A percentile compares a stretch with the other conserved stretches of the same genome.
Conservation (phyloP, 129 eudicot species). For the Logfia minima region DNA sequence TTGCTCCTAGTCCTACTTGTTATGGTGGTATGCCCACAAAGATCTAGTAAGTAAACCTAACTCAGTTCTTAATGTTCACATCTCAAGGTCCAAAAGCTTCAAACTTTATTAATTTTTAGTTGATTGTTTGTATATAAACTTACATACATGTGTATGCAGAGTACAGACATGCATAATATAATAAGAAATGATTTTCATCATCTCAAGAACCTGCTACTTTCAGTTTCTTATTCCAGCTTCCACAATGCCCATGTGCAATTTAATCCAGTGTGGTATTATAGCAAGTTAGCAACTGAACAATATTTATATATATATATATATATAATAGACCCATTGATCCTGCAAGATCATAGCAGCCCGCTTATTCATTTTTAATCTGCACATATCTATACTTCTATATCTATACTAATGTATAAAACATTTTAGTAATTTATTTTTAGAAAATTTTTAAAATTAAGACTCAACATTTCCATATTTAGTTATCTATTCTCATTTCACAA, state of each 20-base stretch:
- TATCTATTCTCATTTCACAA: too few relatives aligned
- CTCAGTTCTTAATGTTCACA: conserved; percentile 23
- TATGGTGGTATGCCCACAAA: conserved; percentile 33
- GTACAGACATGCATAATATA: conserved; percentile 11
- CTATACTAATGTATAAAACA: too few relatives aligned
- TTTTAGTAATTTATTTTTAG: too few relatives aligned
- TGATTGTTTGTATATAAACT: not conserved
- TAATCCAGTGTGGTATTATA: conserved; percentile 18
- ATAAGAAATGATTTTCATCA: conserved; percentile 23
- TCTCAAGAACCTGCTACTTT: conserved; percentile 32
- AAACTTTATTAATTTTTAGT: conserved; percentile 15
- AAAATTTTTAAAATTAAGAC: too few relatives aligned
- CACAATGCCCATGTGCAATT: conserved; percentile 37
- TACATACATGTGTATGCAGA: not conserved
- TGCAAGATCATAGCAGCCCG: conserved; percentile 23
- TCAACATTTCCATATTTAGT: too few relatives aligned
- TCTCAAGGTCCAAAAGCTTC: not conserved
- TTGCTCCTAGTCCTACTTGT: conserved; percentile 35
- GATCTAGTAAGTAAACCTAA: conserved; percentile 37
- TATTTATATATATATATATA: not conserved
- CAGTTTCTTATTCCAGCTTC: conserved; percentile 38
- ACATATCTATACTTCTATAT: too few relatives aligned
- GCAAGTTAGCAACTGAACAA: not conserved
- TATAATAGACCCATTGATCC: conserved; percentile 24
- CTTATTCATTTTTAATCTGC: not conserved